Base-by-base conservation (phyloP, 1,284 basidiomycete species). In the Phylloporus sp. region DNA sequence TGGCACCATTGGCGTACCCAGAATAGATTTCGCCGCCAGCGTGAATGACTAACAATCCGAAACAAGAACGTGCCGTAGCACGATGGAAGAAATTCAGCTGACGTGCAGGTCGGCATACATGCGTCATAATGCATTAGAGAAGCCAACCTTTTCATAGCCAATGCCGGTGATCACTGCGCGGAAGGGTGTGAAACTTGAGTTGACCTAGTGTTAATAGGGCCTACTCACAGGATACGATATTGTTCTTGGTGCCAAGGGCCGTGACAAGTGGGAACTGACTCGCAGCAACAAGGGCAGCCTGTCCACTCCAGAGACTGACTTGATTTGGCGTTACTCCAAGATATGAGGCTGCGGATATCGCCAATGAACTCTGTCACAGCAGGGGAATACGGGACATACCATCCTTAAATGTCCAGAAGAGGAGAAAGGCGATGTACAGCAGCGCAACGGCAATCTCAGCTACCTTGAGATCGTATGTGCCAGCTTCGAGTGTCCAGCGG, bases 241-340 rank as follows among this genome's bases (percentile, higher is more conserved):
- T 92, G 75, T 92, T 90, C 75, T 88, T 89, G 62, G 87, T 88
- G 0, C 88, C 89, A 19, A 92, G 84, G 4, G 83, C 88, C 0
- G 86, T 84, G 71, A 91, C 83, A n/a, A 92, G 78, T 0, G 89
- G 87, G 3, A 90, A 74, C 73, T 92, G 91, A 25, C 83, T 82
- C 2, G 84, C 79, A 1, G 85, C 88, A 23, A 91, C 80, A 53
- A 79, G 75, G 0, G 82, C 87, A 1, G 87, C 85, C 43, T 86
- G 82, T 66, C 85, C 84, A 14, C 82, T 80, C 80, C 84, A 89
- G 70, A 82, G 84, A 6, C 64, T 72, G 2, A 82, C 71, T n/a
- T n/a, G n/a, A n/a, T 64, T 85, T 81, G 8, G 80, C 4, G 77
- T 39, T 0, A 83, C 83, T 15, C 73, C 68, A 0, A 78, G 55